Conservation (phyloP, 1,284 basidiomycete genomes). For the Termitomyces sp. region DNA sequence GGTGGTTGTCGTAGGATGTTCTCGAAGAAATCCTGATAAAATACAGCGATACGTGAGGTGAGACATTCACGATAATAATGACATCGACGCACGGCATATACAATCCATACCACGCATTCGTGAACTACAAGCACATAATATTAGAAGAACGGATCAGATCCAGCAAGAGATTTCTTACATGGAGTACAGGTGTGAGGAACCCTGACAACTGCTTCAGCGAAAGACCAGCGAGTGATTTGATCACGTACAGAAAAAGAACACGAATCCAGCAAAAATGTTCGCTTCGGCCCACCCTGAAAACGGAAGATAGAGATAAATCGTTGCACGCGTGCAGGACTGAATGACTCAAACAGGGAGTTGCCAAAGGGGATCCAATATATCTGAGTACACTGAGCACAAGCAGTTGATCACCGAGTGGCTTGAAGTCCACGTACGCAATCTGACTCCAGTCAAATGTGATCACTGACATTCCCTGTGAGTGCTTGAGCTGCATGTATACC, state of each 20-base stretch:
- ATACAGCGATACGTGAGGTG: constrained; percentile 4
- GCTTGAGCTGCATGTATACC: not conserved
- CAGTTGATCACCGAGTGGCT: not conserved
- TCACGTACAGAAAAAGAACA: constrained; percentile 57
- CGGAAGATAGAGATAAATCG: not conserved
- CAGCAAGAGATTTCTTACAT: constrained; percentile 25
- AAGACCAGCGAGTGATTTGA: not conserved
- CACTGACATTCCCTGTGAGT: constrained; percentile 31
- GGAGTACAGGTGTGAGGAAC: constrained; percentile 64
- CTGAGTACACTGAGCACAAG: constrained; percentile 15
- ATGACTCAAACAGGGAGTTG: constrained; percentile 41
- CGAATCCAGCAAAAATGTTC: constrained; percentile 74
- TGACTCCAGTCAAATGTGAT: constrained; percentile 57
- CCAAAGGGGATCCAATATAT: constrained; percentile 48
- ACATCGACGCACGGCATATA: constrained; percentile 41
- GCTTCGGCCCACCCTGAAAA: constrained; percentile 59
- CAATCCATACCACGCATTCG: constrained; percentile 44
- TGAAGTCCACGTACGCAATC: constrained; percentile 32
- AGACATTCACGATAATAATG: not conserved
- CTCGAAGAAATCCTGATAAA: constrained; percentile 43
- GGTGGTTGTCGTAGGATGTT: constrained; percentile 58
- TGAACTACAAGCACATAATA: constrained; percentile 32
- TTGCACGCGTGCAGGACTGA: not conserved
- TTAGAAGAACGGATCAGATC: not conserved
- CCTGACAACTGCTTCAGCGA: constrained; percentile 24